Base-by-base conservation (phyloP, 169 alveolate genomes). In the Eimeria falciformis region DNA sequence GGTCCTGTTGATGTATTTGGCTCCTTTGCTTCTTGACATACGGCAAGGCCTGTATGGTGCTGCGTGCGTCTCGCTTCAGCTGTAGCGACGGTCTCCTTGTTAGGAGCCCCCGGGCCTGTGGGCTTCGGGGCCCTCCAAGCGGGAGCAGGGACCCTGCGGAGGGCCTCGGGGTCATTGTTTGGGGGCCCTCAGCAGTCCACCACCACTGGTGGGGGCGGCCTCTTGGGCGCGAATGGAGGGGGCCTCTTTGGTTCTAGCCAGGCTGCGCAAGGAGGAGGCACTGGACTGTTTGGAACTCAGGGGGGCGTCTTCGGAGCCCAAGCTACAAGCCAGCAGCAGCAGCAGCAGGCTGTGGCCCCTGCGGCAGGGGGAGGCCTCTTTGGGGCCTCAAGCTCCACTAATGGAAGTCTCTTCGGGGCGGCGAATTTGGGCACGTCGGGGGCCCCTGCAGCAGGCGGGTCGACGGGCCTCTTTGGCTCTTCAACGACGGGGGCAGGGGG, bases 401-500 rank as follows among this genome's bases (percentile, higher is more conserved):
- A 66, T 0, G 85, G 85, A 66, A 65, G 85, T 47, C 65, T 75
- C 66, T 75, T 75, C 43, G 85, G 85, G 4, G 66, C 85, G 18
- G 18, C 85, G 33, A 75, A 66, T 33, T 0, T 58, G 23, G 58
- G 50, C 17, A 56, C 12, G 12, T 18, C 29, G 27, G 83, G 83
- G 29, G 56, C 43, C 25, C 83, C 66, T 17, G 85, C 66, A 46
- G 85, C 45, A 40, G 56, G 56, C 25, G 23, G 25, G 5, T 21
- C 83, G 14, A 65, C 66, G 85, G 85, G 85, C 85, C 85, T 75
- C 85, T 75, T 75, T 25, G 85, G 85, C 5, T 5, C 83, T 56
- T 71, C 85, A 7, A 45, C 33, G 66, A 46, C 85, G 21, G 85
- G 85, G 43, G 43, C 45, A 5, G 85, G 85, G 43, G 65, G 65